Evolutionary conservation across 176 grass and related monocot species (phyloP).

Genomic region (Musa troglodytarum): DNA sequence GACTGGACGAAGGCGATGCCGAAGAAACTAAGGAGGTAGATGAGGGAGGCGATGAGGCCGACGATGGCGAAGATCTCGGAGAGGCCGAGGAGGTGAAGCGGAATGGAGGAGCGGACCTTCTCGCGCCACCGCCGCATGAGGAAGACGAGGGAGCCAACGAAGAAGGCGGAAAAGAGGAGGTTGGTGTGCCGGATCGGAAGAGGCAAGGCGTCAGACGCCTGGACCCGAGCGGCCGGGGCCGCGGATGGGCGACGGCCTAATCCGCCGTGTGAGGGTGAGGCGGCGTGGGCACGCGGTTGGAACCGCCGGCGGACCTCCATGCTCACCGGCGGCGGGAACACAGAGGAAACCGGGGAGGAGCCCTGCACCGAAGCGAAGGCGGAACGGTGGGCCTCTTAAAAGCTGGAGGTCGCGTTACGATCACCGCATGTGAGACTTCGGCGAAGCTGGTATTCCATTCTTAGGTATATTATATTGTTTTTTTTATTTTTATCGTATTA

Average conservation of each 20-base stretch:
- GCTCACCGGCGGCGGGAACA: background rate
- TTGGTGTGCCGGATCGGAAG: slow-evolving; percentile 83
- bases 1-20: slow-evolving; percentile 96
- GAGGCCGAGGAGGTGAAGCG: slow-evolving; percentile 63
- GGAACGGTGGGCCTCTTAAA: too few species aligned
- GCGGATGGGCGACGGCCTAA: background rate
- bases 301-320: slow-evolving; percentile 8
- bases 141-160: slow-evolving; percentile 59
- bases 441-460: too few species aligned
- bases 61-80: slow-evolving; percentile 74
- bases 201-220: slow-evolving; percentile 34
- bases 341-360: background rate
- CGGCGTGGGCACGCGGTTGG: background rate
- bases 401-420: too few species aligned
- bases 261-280: background rate
- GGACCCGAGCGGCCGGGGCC: background rate
- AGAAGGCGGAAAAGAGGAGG: slow-evolving; percentile 78
- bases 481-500: too few species aligned
- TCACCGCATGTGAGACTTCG: too few species aligned
- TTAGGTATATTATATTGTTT: too few species aligned
- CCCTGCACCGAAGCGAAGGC: too few species aligned
- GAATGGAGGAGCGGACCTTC: slow-evolving; percentile 81
- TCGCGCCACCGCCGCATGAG: slow-evolving; percentile 84
- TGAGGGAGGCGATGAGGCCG: slow-evolving; percentile 82
- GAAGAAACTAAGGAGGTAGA: slow-evolving; percentile 98